Evolutionary conservation across 495 filamentous ascomycete species (phyloP).

Genomic region (Astrothelium macrocarpum): DNA sequence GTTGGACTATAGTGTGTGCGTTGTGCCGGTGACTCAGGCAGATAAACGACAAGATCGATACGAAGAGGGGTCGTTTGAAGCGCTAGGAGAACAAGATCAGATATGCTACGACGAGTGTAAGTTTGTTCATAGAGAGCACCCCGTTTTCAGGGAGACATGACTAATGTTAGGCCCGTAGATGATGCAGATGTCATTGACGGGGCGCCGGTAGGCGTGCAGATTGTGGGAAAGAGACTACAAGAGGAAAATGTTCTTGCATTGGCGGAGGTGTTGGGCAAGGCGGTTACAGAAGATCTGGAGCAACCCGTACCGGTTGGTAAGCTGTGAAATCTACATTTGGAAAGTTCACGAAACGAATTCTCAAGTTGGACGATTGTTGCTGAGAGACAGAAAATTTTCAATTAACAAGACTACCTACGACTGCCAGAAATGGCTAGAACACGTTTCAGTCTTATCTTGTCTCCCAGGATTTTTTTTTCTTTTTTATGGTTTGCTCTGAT

Average conservation of each 20-base stretch:
- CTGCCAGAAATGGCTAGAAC: constrained; percentile 1
- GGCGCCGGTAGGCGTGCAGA: constrained; percentile 10
- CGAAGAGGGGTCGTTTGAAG: constrained; percentile 26
- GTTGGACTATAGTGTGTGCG: constrained; percentile 20
- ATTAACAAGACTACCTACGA: constrained; percentile 6
- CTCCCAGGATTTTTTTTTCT: not conserved
- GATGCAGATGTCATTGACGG: constrained; percentile 8
- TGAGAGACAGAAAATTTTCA: constrained; percentile 2
- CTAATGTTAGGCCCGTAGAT: not conserved
- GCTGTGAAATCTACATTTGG: not conserved
- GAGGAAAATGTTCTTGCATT: constrained; percentile 16
- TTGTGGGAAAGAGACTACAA: constrained; percentile 7
- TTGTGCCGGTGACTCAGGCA: constrained; percentile 17
- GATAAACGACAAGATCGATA: constrained; percentile 46
- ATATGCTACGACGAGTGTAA: constrained; percentile 42
- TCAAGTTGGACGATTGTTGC: not conserved
- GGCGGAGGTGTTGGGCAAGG: constrained; percentile 9
- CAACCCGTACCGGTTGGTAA: not conserved
- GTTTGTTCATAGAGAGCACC: constrained; percentile 21
- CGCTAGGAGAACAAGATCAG: constrained; percentile 36
- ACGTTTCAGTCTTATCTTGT: not conserved
- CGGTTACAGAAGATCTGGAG: not conserved
- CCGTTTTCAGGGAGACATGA: not conserved
- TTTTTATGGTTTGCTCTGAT: not conserved
- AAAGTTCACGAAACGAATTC: not conserved